Evolutionary conservation across 2,329 filamentous ascomycete species (phyloP), one percentile per base, ranked within the genome.

Genomic region (Fusarium staphyleae): DNA sequence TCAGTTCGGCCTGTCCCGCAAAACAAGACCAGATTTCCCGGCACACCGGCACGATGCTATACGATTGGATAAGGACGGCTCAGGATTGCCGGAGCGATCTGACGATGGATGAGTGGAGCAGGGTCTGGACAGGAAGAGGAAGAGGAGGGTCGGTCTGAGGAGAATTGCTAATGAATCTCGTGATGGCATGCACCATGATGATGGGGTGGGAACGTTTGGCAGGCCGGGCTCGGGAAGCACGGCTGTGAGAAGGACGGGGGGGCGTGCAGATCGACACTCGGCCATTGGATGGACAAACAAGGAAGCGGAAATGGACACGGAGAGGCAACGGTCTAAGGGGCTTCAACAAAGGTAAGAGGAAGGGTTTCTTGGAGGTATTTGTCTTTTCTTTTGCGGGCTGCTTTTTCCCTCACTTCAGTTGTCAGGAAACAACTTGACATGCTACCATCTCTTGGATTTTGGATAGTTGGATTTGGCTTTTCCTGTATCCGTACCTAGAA

Each of bases 161-260:
- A 39, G 40, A 30, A 30, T 9, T 35, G 41, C n/a, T 58, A 44
- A 48, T 34, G 19, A 26, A 39, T 43, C 34, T 16, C 42, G 26
- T 30, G 32, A 26, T 52, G 49, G 39, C 32, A 66, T 67, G 64
- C 64, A 63, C 48, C 42, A 60, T 67, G 65, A 67, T 66, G 63
- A 49, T 11, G 19, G 48, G 26, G 44, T 55, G 55, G 50, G 48
- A 54, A 45, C 45, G 51, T 54, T n/a, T n/a, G 49, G 55, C 26
- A 45, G 48, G 36, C 55, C 36, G 50, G 60, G 42, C 48, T 59
- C 62, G 65, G 64, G 57, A 67, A 66, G 43, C 44, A 62, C 60
- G 62, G 64, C 64, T 52, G 22, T 39, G 51, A 55, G 41, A 40
- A 55, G 47, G 53, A 45, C 34, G 34, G 30, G 32, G 4, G 30